Evolutionary conservation across 2,329 filamentous ascomycete genomes (phyloP), one percentile per base, ranked within the genome.

Genomic region (Pseudogymnoascus pannorum): DNA sequence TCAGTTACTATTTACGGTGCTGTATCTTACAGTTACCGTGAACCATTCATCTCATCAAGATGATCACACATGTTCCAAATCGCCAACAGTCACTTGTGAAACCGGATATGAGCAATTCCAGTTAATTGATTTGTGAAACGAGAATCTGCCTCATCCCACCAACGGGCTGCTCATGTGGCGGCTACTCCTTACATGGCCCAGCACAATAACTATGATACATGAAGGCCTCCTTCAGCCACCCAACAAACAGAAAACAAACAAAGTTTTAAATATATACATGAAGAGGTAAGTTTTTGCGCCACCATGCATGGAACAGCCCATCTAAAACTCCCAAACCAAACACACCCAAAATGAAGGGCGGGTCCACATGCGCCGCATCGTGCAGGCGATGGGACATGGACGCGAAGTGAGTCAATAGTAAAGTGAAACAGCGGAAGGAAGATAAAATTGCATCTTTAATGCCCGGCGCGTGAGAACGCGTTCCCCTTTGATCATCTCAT

Each of bases 231-330:
- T 9, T 31, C 48, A 31, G n/a, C 48, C 26, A 31, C 48, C 48
- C 14, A 31, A 54, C 24, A 54, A 54, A 51, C 24, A 20, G 26
- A 54, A 54, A 54, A 31, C 48, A 54, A 54, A 54, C 48, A 54
- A 54, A 54, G 48, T 31, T 54, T 54, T 54, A 31, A 18, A 54
- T 54, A 54, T 26, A 54, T 54, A 54, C 48, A 54, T 54, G 48
- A 54, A 54, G 48, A 54, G 26, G 48, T 54, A 54, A 31, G 48
- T 54, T 54, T 54, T 18, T 54, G 48, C 48, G 48, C 48, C 48
- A 54, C 48, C 48, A 54, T 54, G 48, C 26, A 54, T 54, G 26
- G 26, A 54, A 31, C 48, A 54, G 48, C 48, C 44, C 48, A 54
- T 54, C 48, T 54, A 54, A 31, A 54, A 54, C 48, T 54, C 48